Evolutionary conservation across 1,284 basidiomycete genomes (phyloP).

Genomic region (Chondrostereum purpureum): DNA sequence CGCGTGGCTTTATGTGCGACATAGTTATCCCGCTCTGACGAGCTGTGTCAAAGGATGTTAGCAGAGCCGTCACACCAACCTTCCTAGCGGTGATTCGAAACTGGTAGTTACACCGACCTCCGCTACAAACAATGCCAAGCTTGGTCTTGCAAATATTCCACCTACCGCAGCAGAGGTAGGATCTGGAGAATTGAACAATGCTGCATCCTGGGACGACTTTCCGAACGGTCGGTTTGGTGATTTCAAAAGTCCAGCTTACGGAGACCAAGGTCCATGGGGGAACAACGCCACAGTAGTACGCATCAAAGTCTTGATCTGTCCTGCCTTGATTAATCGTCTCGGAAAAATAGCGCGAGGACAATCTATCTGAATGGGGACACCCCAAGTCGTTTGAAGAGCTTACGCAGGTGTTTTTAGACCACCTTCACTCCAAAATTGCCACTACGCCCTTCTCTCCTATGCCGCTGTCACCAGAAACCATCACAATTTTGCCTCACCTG

Average conservation of each 20-base stretch:
- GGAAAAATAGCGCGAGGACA: slow-evolving; percentile 58
- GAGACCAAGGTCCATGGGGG: slow-evolving; percentile 52
- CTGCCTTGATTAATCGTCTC: too few species aligned
- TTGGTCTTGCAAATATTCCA: slow-evolving; percentile 35
- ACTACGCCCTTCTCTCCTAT: slow-evolving; percentile 88
- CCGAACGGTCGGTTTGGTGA: slow-evolving; percentile 99
- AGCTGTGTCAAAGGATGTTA: too few species aligned
- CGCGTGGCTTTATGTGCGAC: too few species aligned
- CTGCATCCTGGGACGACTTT: slow-evolving; percentile 93
- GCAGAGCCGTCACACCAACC: slow-evolving; percentile 20
- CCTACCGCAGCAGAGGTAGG: slow-evolving; percentile 48
- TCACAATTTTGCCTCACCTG: slow-evolving; percentile 75
- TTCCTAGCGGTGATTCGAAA: slow-evolving; percentile 25
- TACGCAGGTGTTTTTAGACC: slow-evolving; percentile 71
- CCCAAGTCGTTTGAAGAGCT: slow-evolving; percentile 67
- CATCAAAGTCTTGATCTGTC: not conserved
- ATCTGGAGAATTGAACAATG: slow-evolving; percentile 67
- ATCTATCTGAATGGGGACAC: slow-evolving; percentile 75
- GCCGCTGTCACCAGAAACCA: slow-evolving; percentile 82
- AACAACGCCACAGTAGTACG: slow-evolving; percentile 44
- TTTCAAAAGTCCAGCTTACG: slow-evolving; percentile 93
- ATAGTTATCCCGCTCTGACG: too few species aligned
- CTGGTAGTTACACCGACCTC: slow-evolving; percentile 54
- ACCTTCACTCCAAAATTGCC: slow-evolving; percentile 66
- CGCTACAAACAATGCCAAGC: slow-evolving; percentile 53